phyloP scores from a whole-genome alignment of 805 yeast genomes.

The Metschnikowia lunata region DNA sequence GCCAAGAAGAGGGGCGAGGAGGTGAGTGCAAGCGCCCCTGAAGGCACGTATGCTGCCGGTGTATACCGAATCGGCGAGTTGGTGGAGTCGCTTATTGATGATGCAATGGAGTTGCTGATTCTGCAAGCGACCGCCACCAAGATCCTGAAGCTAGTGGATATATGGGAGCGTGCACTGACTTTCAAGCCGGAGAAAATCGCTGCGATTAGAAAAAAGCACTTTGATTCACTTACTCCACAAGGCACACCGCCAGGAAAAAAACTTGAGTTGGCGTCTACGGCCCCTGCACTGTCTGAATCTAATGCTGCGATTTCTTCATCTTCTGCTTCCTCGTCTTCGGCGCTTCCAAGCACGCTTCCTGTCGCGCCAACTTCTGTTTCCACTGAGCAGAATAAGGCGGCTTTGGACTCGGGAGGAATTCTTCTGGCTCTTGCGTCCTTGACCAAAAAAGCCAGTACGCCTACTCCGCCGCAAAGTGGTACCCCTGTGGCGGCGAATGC shows the following conservation, averaged over 20 bases:
- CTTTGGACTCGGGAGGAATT: constrained; percentile 55
- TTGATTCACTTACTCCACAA: constrained; percentile 66
- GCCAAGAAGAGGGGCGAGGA: constrained; percentile 53
- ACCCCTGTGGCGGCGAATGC: constrained; percentile 20
- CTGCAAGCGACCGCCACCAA: constrained; percentile 59
- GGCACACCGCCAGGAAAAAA: constrained; percentile 47
- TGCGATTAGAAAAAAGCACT: constrained; percentile 54
- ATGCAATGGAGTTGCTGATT: constrained; percentile 53
- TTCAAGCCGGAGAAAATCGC: constrained; percentile 57
- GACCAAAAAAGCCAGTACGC: constrained; percentile 41
- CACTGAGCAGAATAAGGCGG: constrained; percentile 9
- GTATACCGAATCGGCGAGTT: constrained; percentile 59
- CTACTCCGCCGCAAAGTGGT: constrained; percentile 26
- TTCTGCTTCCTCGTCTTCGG: constrained; percentile 1
- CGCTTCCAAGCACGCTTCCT: constrained; percentile 11
- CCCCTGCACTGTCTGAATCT: constrained; percentile 1
- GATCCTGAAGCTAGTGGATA: constrained; percentile 77
- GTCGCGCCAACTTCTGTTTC: constrained; percentile 7
- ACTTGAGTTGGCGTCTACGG: background rate
- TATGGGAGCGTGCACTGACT: constrained; percentile 86
- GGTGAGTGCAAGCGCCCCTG: constrained; percentile 47
- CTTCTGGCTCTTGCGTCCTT: constrained; percentile 67
- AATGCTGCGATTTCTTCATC: background rate
- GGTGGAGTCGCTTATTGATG: constrained; percentile 60
- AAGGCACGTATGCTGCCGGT: constrained; percentile 74